Evolutionary conservation across 106 monocot species (phyloP).

Genomic region (Dendrobium officinale): DNA sequence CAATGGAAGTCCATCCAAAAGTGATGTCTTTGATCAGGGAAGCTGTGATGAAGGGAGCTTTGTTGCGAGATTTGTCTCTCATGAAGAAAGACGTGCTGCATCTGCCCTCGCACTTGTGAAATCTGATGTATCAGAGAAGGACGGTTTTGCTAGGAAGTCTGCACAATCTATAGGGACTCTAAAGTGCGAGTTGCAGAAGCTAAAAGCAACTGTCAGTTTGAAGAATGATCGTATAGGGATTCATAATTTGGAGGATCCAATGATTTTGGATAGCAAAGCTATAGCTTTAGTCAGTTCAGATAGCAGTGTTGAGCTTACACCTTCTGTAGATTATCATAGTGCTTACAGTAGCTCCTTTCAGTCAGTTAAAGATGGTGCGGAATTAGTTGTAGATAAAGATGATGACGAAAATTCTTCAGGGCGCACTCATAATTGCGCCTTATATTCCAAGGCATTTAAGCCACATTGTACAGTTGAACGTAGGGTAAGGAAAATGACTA

Average conservation of each 20-base stretch:
- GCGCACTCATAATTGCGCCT: conserved; percentile 43
- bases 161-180: not conserved
- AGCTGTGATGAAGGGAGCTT: conserved; percentile 54
- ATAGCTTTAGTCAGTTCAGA: conserved; percentile 63
- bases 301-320: conserved; percentile 57
- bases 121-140: conserved; percentile 9
- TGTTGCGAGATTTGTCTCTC: conserved; percentile 12
- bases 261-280: conserved; percentile 52
- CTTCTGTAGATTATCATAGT: conserved; percentile 7
- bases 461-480: conserved; percentile 34
- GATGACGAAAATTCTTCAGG: conserved; percentile 82
- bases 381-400: conserved; percentile 32
- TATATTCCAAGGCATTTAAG: conserved; percentile 29
- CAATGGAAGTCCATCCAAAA: conserved; percentile 22
- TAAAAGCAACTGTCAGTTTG: not conserved
- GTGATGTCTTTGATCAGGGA: conserved; percentile 58
- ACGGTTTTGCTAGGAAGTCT: not conserved
- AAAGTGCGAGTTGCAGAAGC: not conserved
- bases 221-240: not conserved
- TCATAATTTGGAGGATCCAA: conserved; percentile 26
- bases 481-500: conserved; percentile 51
- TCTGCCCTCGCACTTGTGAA: conserved; percentile 12
- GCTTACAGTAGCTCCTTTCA: conserved; percentile 27
- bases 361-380: conserved; percentile 16
- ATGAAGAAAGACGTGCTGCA: conserved; percentile 5